Base-by-base conservation (phyloP, 1,139 yeast genomes). In the Taphrina wiesneri region DNA sequence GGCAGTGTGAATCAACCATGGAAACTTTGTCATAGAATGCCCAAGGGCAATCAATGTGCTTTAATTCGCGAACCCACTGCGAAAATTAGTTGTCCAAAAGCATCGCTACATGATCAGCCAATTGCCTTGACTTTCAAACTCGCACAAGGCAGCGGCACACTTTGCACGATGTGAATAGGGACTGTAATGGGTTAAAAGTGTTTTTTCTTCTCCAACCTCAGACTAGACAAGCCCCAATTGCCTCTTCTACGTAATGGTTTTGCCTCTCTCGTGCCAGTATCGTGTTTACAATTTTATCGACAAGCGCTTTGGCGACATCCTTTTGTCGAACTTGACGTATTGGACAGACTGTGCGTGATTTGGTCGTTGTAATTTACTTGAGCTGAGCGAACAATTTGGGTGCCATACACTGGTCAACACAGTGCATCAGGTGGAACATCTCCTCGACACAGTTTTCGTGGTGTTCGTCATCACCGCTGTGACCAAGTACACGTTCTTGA, bases 401-500 rank as follows among this genome's bases (percentile, higher is more conserved):
- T 69, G 97, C 93, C 75, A 90, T 91, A 82, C 96, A 87, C 77
- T 88, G 93, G 79, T 90, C 90, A 75, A 92, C 76, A 82, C 96
- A 90, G 79, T 93, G 98, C 60, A 54, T 54, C 54, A 62, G 83
- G 80, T 93, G 98, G 92, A 92, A 92, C 81, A 88, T 93, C 81
- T 93, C 99, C 80, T 93, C 98, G 71, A 92, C 87, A 82, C 99
- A 93, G 80, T 92, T 96, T 70, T 46, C 60, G 19, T 36, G 60
- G 25, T 51, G 51, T 9, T 53, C 59, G 23, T 36, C 52, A 75
- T 90, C 92, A 80, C 90, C 88, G 82, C 82, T 84, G 75, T 86
- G 96, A 77, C 86, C 85, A 72, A 92, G 86, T 72, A 93, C 98
- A 82, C 98, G 90, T 79, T 88, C 97, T 69, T 86, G 85, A 83